Evolutionary conservation across 352 stramenopile species (phyloP).

Genomic region (Phytophthora constricta): DNA sequence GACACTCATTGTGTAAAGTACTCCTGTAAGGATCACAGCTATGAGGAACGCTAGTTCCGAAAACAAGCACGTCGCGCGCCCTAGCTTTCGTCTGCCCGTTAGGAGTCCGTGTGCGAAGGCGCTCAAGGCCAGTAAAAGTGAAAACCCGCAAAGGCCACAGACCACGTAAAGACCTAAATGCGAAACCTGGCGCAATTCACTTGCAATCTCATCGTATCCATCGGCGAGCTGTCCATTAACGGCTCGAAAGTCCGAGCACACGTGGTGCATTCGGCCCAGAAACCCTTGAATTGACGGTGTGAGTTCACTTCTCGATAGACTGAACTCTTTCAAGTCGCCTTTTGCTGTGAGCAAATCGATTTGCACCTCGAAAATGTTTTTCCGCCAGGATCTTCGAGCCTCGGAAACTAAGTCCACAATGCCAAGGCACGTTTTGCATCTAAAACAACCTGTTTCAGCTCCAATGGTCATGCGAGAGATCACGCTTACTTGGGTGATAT

Average conservation of each 20-base stretch:
- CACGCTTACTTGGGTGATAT: conserved; percentile 51
- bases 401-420: conserved; percentile 41
- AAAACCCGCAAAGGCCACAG: conserved; percentile 36
- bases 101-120: conserved; percentile 44
- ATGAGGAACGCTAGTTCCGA: conserved; percentile 49
- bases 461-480: conserved; percentile 63
- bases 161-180: conserved; percentile 43
- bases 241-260: conserved; percentile 23
- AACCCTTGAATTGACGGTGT: conserved; percentile 40
- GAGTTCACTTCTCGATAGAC: conserved; percentile 25
- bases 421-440: conserved; percentile 59
- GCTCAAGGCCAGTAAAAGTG: conserved; percentile 35
- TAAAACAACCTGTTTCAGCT: conserved; percentile 62
- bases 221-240: conserved; percentile 16
- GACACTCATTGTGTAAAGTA: conserved; percentile 54
- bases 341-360: conserved; percentile 60
- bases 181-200: conserved; percentile 36
- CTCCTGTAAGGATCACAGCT: conserved; percentile 50
- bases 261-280: conserved; percentile 36
- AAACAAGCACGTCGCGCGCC: conserved; percentile 51
- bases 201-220: conserved; percentile 35
- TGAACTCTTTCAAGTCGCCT: conserved; percentile 52
- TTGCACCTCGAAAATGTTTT: conserved; percentile 54
- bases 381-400: conserved; percentile 48
- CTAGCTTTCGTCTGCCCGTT: conserved; percentile 46